Percentiles rank a stretch among this genome's conserved stretches.
Evolutionary conservation across 345 rosid species (phyloP).

Genomic region (Durio zibethinus): DNA sequence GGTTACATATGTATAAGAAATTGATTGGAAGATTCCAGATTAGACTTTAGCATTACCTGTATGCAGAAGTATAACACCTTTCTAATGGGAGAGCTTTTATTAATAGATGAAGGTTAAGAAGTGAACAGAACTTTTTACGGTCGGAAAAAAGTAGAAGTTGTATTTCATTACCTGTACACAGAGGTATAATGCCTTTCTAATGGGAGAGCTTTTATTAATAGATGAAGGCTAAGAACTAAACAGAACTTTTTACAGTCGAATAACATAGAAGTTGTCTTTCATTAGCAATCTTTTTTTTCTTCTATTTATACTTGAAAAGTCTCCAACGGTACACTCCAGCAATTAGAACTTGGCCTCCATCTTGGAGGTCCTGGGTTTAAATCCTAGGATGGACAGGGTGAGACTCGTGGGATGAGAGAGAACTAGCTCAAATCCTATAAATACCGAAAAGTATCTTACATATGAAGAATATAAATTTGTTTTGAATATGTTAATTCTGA

Average conservation of each 20-base stretch:
- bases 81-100: neutral
- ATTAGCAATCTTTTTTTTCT: neutral
- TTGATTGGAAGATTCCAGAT: neutral
- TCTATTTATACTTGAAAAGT: neutral
- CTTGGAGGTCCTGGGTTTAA: neutral
- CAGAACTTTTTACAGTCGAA: neutral
- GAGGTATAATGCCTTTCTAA: neutral
- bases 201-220: neutral
- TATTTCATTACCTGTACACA: neutral
- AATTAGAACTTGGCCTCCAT: neutral
- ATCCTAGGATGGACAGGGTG: neutral
- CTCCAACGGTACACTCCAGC: neutral
- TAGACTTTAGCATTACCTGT: neutral
- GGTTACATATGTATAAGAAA: neutral
- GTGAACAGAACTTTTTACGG: neutral
- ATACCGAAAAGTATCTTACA: neutral
- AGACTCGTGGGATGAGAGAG: neutral
- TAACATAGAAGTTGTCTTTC: neutral
- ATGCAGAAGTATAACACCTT: neutral
- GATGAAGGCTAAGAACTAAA: neutral
- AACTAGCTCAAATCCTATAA: neutral
- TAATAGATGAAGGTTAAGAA: neutral
- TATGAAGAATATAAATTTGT: neutral
- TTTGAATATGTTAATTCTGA: slow-evolving; percentile 9
- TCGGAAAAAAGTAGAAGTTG: no score